Evolutionary conservation across 805 yeast genomes (phyloP).

Genomic region (Ogataea pini): DNA sequence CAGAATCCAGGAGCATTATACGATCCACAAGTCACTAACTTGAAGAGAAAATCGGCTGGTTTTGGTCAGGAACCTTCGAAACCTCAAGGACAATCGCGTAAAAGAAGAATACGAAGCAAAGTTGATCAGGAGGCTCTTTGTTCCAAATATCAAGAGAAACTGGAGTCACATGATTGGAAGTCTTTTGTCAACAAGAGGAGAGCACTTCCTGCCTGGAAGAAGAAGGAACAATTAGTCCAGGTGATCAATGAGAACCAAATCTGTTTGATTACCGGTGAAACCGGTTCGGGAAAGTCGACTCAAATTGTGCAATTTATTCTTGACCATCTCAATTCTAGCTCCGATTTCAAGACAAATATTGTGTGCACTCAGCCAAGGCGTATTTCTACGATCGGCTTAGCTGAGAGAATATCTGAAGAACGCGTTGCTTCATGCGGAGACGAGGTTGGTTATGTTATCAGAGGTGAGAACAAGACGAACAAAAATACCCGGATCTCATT

Average conservation of each 20-base stretch:
- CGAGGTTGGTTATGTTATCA: slow-evolving; percentile 85
- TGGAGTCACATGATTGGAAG: slow-evolving; percentile 37
- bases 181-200: slow-evolving; percentile 45
- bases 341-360: slow-evolving; percentile 57
- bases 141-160: slow-evolving; percentile 37
- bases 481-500: slow-evolving; percentile 73
- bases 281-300: slow-evolving; percentile 97
- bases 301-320: slow-evolving; percentile 89
- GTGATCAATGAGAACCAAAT: slow-evolving; percentile 61
- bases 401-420: slow-evolving; percentile 89
- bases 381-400: slow-evolving; percentile 91
- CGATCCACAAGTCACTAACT: slow-evolving; percentile 24
- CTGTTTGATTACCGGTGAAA: slow-evolving; percentile 88
- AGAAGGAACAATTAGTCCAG: slow-evolving; percentile 53
- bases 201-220: slow-evolving; percentile 82
- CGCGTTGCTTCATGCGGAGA: slow-evolving; percentile 62
- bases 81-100: slow-evolving; percentile 7
- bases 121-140: slow-evolving; percentile 38
- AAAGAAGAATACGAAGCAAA: slow-evolving; percentile 20
- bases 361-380: slow-evolving; percentile 95
- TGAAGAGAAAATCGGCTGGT: slow-evolving; percentile 1
- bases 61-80: slow-evolving; percentile 1
- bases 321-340: slow-evolving; percentile 56
- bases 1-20: slow-evolving; percentile 75
- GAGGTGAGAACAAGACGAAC: slow-evolving; percentile 80